These are phyloP conservation scores for Aureobasidium pullulans DNA, from an alignment of 2,329 filamentous ascomycete genomes.

Conservation along the genomic window DNA sequence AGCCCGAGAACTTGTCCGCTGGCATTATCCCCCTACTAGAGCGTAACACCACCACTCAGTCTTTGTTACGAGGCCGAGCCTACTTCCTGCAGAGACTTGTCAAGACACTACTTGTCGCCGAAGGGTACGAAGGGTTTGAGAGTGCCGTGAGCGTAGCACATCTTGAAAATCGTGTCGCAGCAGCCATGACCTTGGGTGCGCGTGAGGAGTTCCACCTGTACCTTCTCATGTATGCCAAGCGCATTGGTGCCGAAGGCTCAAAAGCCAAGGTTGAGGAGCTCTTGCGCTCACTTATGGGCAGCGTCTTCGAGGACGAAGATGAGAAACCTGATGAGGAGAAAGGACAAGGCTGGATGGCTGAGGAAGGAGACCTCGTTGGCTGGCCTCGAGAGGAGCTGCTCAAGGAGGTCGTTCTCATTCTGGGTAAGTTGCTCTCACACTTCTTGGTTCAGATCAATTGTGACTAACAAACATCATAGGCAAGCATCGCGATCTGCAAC, in stretches of 20 bases:
- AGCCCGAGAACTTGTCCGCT: slow-evolving; percentile 63
- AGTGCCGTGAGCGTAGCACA: slow-evolving; percentile 87
- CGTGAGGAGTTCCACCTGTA: slow-evolving; percentile 92
- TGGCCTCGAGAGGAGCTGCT: slow-evolving; percentile 84
- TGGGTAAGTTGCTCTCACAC: slow-evolving; percentile 56
- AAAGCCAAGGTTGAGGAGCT: slow-evolving; percentile 89
- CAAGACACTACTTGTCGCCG: slow-evolving; percentile 77
- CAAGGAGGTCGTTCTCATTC: slow-evolving; percentile 83
- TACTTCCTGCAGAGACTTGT: slow-evolving; percentile 88
- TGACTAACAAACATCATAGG: slow-evolving; percentile 44
- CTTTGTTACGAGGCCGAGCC: slow-evolving; percentile 81
- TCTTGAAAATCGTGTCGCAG: slow-evolving; percentile 88
- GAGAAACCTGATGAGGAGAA: slow-evolving; percentile 36
- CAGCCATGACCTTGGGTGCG: slow-evolving; percentile 73
- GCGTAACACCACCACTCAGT: slow-evolving; percentile 88
- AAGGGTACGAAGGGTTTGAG: slow-evolving; percentile 89
- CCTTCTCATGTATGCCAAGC: slow-evolving; percentile 96
- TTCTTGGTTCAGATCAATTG: not conserved
- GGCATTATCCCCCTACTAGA: slow-evolving; percentile 92
- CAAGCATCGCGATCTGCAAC: slow-evolving; percentile 90
- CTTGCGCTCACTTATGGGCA: slow-evolving; percentile 71
- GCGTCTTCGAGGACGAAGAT: slow-evolving; percentile 53
- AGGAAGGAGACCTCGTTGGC: slow-evolving; percentile 70
- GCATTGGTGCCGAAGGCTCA: slow-evolving; percentile 82
- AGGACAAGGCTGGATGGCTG: slow-evolving; percentile 54